Evolutionary conservation across 2,329 filamentous ascomycete species (phyloP), one percentile per base, ranked within the genome.

Genomic region (Aspergillus niger): DNA sequence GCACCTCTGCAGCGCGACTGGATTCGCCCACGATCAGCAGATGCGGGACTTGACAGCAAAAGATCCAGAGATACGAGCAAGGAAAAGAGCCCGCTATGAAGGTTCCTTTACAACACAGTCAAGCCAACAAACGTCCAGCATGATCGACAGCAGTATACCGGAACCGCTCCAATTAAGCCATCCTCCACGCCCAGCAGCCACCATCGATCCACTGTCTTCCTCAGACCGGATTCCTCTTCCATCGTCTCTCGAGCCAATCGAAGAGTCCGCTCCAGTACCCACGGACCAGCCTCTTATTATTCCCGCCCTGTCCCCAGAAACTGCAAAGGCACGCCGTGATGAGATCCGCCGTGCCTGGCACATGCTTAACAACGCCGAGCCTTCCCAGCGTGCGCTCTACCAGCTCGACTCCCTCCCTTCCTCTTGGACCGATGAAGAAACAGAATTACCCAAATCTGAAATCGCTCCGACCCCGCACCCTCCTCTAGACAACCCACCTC

Each of bases 1-100:
- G 0, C 74, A 85, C 22, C 77, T 86, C 28, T 96, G 92, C 72
- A 85, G 84, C 0, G 82, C 79, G 0, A 71, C 79, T 0, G 63
- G 64, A 0, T 96, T 94, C 70, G 76, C 79, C 1, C 87, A 94
- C 67, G 91, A 96, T 65, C 44, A 71, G 5, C 68, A 84, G 57
- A 89, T 92, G 83, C 76, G 81, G 57, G 69, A 72, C 13, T 59
- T 74, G n/a, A 63, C 72, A 15, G 48, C 56, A 20, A 63, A 68
- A 5, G 58, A 67, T 2, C 67, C 70, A 17, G 63, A 61, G 22
- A 59, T 64, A 39, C 62, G 55, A 10, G 57, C 54, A 17, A 64
- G 58, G 57, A 69, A 67, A 59, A 59, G 67, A 64, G 17, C 63
- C 15, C 61, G 66, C 17, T 64, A 63, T 39, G 65, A 70, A 5